Evolutionary conservation across 2,329 filamentous ascomycete species (phyloP).

Genomic region (Clonostachys chloroleuca): DNA sequence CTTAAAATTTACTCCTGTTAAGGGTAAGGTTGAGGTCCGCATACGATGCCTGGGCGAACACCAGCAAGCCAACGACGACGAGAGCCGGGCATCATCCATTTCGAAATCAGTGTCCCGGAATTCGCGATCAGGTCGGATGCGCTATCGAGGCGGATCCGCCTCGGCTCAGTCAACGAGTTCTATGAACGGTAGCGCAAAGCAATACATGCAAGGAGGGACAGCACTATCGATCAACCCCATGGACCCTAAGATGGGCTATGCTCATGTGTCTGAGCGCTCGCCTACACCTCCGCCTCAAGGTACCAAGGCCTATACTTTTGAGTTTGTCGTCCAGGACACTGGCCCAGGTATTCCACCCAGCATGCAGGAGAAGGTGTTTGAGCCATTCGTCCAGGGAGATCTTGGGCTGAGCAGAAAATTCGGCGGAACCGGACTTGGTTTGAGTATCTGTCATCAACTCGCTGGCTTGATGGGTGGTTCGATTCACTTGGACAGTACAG

Average conservation of each 20-base stretch:
- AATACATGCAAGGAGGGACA: slow-evolving; percentile 31
- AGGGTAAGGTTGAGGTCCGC: slow-evolving; percentile 69
- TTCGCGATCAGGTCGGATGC: slow-evolving; percentile 33
- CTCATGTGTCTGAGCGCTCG: slow-evolving; percentile 48
- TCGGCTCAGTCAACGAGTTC: slow-evolving; percentile 48
- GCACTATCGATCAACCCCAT: slow-evolving; percentile 60
- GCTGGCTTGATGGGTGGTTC: slow-evolving; percentile 78
- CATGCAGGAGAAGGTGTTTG: slow-evolving; percentile 81
- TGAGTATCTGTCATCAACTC: slow-evolving; percentile 87
- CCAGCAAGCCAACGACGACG: slow-evolving; percentile 30
- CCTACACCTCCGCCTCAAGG: slow-evolving; percentile 56
- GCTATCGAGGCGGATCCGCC: slow-evolving; percentile 40
- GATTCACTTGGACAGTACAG: slow-evolving; percentile 66
- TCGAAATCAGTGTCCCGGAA: slow-evolving; percentile 45
- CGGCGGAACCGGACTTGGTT: slow-evolving; percentile 80
- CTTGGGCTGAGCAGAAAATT: slow-evolving; percentile 84
- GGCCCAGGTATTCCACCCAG: slow-evolving; percentile 79
- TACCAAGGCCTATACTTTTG: slow-evolving; percentile 67
- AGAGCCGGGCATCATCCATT: slow-evolving; percentile 48
- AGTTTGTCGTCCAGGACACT: slow-evolving; percentile 85
- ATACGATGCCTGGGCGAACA: slow-evolving; percentile 69
- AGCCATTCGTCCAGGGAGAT: slow-evolving; percentile 93
- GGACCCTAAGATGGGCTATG: slow-evolving; percentile 47
- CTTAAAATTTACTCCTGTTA: slow-evolving; percentile 80
- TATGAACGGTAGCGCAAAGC: not conserved